Percentiles rank a stretch among this genome's conserved stretches.
Conservation (phyloP, 805 yeast species). For the Cyberlindnera xishuangbannaensis region DNA sequence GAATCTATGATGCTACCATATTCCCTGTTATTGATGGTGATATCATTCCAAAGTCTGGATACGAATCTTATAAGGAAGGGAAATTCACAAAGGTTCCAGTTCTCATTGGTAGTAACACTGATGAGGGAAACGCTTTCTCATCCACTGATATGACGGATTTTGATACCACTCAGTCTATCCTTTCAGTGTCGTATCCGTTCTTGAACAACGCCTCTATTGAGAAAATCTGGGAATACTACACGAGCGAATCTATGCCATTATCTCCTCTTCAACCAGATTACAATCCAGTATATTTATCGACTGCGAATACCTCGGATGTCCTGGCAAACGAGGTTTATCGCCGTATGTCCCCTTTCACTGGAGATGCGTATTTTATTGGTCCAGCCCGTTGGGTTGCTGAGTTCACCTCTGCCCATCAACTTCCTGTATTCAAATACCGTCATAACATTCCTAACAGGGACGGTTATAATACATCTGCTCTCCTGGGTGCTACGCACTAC, state of each 20-base stretch:
- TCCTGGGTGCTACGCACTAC: conserved; percentile 7
- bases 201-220: conserved; percentile 9
- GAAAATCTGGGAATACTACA: conserved; percentile 4
- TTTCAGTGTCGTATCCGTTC: conserved; percentile 1
- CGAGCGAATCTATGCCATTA: conserved; percentile 2
- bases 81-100: conserved; percentile 18
- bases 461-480: conserved; percentile 4
- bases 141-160: conserved; percentile 1
- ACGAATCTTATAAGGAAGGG: conserved; percentile 7
- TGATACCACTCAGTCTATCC: conserved; percentile 2
- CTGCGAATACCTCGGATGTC: conserved; percentile 3
- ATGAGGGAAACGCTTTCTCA: conserved; percentile 16
- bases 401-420: conserved; percentile 2
- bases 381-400: conserved; percentile 11
- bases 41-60: conserved; percentile 12
- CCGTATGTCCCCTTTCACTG: conserved; percentile 4
- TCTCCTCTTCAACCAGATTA: conserved; percentile 15
- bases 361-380: conserved; percentile 12
- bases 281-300: conserved; percentile 1
- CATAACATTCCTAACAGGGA: conserved; percentile 9
- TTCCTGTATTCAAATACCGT: conserved; percentile 9
- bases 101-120: conserved; percentile 21
- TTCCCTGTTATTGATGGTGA: conserved; percentile 17
- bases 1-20: conserved; percentile 1
- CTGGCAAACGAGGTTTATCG: conserved; percentile 3